Evolutionary conservation across 192 early-diverging fungal genomes (phyloP).

Genomic region (Funneliformis mosseae): DNA sequence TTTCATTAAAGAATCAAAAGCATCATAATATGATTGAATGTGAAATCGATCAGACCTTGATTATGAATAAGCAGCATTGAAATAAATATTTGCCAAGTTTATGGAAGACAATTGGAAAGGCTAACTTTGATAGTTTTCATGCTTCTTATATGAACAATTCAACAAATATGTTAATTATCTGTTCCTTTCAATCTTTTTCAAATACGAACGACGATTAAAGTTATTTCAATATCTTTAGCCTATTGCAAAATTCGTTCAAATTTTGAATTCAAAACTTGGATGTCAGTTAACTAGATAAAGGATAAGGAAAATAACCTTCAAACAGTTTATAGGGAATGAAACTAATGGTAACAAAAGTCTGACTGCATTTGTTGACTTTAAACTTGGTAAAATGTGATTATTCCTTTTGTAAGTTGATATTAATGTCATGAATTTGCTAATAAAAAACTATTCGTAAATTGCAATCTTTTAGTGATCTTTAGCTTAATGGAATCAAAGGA

Average conservation of each 20-base stretch:
- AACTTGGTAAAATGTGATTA: conserved; percentile 9
- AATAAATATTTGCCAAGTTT: conserved; percentile 14
- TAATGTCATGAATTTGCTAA: background rate
- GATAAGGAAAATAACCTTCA: background rate
- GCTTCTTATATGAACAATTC: background rate
- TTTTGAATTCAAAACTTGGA: conserved; percentile 11
- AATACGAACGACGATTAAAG: conserved; percentile 15
- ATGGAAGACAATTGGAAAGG: conserved; percentile 11
- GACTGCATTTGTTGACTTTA: conserved; percentile 13
- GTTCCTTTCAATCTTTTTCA: conserved; percentile 30
- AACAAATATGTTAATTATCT: background rate
- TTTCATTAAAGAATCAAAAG: background rate
- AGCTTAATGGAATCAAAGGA: conserved; percentile 5
- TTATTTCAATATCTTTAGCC: conserved; percentile 7
- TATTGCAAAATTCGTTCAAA: conserved; percentile 27
- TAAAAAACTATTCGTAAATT: background rate
- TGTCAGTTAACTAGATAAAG: conserved; percentile 14
- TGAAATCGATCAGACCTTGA: conserved; percentile 12
- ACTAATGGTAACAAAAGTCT: background rate
- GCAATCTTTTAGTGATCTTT: background rate
- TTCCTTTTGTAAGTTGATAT: background rate
- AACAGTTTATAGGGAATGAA: background rate
- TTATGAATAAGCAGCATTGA: conserved; percentile 1
- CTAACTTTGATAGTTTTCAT: background rate
- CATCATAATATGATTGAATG: background rate